Evolutionary conservation across 208 protist genomes (phyloP).

Genomic region (Acanthamoeba sp.): DNA sequence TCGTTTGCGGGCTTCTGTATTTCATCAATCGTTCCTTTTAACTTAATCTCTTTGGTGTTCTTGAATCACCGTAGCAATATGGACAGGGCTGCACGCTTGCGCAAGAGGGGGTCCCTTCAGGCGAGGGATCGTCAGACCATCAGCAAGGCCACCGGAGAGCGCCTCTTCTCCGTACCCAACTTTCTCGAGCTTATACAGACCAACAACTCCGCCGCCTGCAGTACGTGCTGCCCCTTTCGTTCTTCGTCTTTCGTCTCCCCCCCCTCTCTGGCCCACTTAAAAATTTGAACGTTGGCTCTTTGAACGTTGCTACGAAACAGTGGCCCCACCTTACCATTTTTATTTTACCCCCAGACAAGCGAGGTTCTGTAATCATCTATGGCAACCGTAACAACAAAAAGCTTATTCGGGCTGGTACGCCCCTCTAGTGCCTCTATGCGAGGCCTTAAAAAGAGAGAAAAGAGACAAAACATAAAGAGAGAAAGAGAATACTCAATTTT

Average conservation of each 20-base stretch:
- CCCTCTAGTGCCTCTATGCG: not conserved
- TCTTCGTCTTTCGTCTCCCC: not conserved
- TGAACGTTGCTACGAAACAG: not conserved
- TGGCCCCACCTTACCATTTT: no score
- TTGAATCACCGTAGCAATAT: no score
- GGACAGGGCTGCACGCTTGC: constrained; percentile 35
- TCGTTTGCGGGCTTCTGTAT: no score
- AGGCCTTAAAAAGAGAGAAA: no score
- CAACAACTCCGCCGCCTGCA: not conserved
- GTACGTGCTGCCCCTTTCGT: not conserved
- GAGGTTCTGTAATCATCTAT: constrained; percentile 60
- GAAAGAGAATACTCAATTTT: not conserved
- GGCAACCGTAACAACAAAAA: constrained; percentile 34
- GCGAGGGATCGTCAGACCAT: constrained; percentile 30
- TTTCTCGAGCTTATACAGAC: constrained; percentile 61
- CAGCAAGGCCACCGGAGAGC: not conserved
- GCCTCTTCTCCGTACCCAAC: constrained; percentile 60
- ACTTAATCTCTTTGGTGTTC: no score
- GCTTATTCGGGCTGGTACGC: constrained; percentile 43
- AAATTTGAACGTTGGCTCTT: no score
- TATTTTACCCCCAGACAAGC: not conserved
- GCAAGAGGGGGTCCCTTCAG: constrained; percentile 64
- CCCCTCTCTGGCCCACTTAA: not conserved
- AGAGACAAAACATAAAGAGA: not conserved
- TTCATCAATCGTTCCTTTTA: no score